Base-by-base conservation (phyloP, 1,139 yeast genomes). In the Barnettozyma hawaiiensis region DNA sequence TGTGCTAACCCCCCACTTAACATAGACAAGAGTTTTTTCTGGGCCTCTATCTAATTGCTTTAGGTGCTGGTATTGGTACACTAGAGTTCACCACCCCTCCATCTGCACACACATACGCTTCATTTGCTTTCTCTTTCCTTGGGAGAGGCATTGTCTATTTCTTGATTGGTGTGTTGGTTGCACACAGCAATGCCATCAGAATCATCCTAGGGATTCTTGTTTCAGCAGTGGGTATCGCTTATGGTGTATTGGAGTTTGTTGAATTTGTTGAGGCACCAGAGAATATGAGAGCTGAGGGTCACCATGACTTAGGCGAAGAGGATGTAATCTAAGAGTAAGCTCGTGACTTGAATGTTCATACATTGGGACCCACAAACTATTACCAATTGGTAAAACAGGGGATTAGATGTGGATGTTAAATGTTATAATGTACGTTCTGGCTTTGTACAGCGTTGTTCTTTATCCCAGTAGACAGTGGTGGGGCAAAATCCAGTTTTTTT, bases 111-210 rank as follows among this genome's bases (percentile, higher is more conserved):
- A 73, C 77, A 12, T 86, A 81, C 59, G 92, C 84, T 16, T 84
- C 95, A 2, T 87, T 89, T 57, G 68, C 85, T 52, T 85, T 84
- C 61, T 85, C 95, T 14, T 87, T 87, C 58, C 64, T 85, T 15
- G 96, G 96, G 5, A 75, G 96, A 55, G 96, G 96, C 18, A 59
- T 79, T 12, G 80, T 84, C 55, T 85, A 85, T 63, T 68, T 83
- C 14, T 67, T 85, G 43, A 67, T 86, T 45, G 86, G 86, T 18
- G 70, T 80, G 23, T 67, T 82, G 52, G 70, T 84, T 51, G 71
- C 78, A 39, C 81, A 80, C 34, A 81, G 76, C 22, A 75, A 81
- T 45, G 62, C 73, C 19, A 67, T 82, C 54, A 68, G 83, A 49
- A 61, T 73, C 41, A 63, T 83, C 43, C 70, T 79, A 15, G 81